These are phyloP conservation scores for Lasiosphaeriaceae sp. DNA, from an alignment of 495 filamentous ascomycete species.

Conservation along the genomic window DNA sequence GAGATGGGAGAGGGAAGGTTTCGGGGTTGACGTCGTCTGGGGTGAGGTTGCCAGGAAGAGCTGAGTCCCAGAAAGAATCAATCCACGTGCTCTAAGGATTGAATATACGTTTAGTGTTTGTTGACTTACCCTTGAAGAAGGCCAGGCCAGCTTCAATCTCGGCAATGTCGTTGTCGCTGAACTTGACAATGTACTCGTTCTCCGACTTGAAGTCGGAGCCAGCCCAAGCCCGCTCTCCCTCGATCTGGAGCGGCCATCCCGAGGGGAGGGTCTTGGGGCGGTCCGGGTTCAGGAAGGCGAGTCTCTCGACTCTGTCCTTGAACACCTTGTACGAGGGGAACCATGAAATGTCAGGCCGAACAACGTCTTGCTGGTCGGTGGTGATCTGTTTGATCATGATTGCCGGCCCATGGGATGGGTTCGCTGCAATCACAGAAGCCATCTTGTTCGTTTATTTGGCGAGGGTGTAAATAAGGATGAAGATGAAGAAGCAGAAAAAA, in stretches of 20 bases:
- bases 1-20: slow-evolving; percentile 24
- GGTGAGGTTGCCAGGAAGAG: slow-evolving; percentile 12
- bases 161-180: slow-evolving; percentile 17
- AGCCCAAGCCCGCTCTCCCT: slow-evolving; percentile 22
- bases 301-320: slow-evolving; percentile 23
- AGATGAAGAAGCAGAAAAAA: no score
- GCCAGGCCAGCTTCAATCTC: slow-evolving; percentile 25
- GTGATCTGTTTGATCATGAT: neutral
- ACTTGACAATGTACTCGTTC: slow-evolving; percentile 21
- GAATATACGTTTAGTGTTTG: neutral
- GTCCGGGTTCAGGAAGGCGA: slow-evolving; percentile 16
- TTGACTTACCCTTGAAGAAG: slow-evolving; percentile 22
- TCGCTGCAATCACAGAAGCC: neutral
- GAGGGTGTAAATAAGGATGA: no score
- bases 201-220: slow-evolving; percentile 24
- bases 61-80: slow-evolving; percentile 4
- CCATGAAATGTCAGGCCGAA: slow-evolving; percentile 27
- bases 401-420: neutral
- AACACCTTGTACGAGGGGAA: slow-evolving; percentile 28
- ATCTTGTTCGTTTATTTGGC: no score
- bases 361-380: neutral
- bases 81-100: neutral
- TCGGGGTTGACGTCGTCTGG: slow-evolving; percentile 19
- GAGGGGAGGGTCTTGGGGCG: slow-evolving; percentile 24
- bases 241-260: slow-evolving; percentile 23